A percentile compares a stretch with the other conserved stretches of the same genome.
Evolutionary conservation across 495 filamentous ascomycete genomes (phyloP).

Genomic region (Stereocaulon alpinum): DNA sequence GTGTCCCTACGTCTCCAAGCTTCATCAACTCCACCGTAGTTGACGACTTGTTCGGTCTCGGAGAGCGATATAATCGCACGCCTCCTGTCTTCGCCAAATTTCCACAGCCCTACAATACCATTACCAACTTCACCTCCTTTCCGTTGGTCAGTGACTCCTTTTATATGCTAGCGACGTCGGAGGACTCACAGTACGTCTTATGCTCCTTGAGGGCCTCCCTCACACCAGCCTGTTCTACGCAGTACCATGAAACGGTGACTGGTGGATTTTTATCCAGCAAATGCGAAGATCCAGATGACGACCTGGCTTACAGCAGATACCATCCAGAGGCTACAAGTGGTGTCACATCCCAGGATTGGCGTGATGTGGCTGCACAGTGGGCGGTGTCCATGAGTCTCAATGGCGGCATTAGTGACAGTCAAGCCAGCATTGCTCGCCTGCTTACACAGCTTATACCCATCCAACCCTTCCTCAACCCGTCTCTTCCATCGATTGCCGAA

Average conservation of each 20-base stretch:
- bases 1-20: too few relatives aligned
- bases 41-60: slow-evolving; percentile 31
- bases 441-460: slow-evolving; percentile 41
- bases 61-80: slow-evolving; percentile 7
- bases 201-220: slow-evolving; percentile 49
- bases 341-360: slow-evolving; percentile 39
- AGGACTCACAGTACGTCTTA: slow-evolving; percentile 40
- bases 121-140: slow-evolving; percentile 43
- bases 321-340: slow-evolving; percentile 24
- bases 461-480: slow-evolving; percentile 25
- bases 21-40: slow-evolving; percentile 37
- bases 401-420: slow-evolving; percentile 44
- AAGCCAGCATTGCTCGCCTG: slow-evolving; percentile 51
- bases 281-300: slow-evolving; percentile 46
- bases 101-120: slow-evolving; percentile 46
- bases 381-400: slow-evolving; percentile 45
- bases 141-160: slow-evolving; percentile 31
- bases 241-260: slow-evolving; percentile 39
- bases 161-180: slow-evolving; percentile 48
- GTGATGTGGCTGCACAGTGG: slow-evolving; percentile 48
- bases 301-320: slow-evolving; percentile 37
- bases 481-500: slow-evolving; percentile 50
- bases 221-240: slow-evolving; percentile 48
- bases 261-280: slow-evolving; percentile 41
- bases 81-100: slow-evolving; percentile 9